Evolutionary conservation across 306 rosid genomes (phyloP).

Genomic region (Cotoneaster glaucophyllus): DNA sequence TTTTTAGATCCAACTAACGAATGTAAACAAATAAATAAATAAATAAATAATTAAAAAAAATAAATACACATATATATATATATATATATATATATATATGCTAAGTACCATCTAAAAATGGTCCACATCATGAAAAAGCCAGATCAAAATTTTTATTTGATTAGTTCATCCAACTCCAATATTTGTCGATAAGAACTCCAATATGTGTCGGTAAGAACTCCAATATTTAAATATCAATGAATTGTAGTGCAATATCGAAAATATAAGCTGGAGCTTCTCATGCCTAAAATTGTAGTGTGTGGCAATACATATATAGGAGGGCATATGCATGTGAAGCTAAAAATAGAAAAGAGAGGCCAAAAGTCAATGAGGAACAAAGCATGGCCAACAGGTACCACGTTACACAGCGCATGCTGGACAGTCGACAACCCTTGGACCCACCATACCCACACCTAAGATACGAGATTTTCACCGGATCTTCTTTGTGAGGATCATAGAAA

Average conservation of each 20-base stretch:
- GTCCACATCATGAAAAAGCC: background rate
- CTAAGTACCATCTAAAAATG: background rate
- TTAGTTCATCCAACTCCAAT: background rate
- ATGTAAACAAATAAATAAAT: too few relatives aligned
- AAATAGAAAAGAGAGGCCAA: conserved; percentile 25
- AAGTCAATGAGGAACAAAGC: conserved; percentile 44
- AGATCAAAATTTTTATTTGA: background rate
- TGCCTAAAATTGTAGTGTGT: background rate
- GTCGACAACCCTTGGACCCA: conserved; percentile 54
- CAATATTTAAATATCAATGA: background rate
- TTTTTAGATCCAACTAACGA: background rate
- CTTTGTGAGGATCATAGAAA: too few relatives aligned
- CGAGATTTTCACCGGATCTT: background rate
- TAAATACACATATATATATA: too few relatives aligned
- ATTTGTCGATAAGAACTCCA: background rate
- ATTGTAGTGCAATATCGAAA: background rate
- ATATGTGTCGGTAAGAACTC: background rate
- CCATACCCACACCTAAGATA: conserved; percentile 27
- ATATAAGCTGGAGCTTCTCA: background rate
- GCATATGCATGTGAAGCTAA: conserved; percentile 6
- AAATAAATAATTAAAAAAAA: too few relatives aligned
- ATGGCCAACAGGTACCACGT: conserved; percentile 56
- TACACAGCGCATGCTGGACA: conserved; percentile 84
- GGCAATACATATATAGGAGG: background rate
- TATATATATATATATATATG: background rate